Percentiles rank a stretch among this genome's conserved stretches.
Conservation (phyloP, 345 rosid genomes). For the Viola odorata region DNA sequence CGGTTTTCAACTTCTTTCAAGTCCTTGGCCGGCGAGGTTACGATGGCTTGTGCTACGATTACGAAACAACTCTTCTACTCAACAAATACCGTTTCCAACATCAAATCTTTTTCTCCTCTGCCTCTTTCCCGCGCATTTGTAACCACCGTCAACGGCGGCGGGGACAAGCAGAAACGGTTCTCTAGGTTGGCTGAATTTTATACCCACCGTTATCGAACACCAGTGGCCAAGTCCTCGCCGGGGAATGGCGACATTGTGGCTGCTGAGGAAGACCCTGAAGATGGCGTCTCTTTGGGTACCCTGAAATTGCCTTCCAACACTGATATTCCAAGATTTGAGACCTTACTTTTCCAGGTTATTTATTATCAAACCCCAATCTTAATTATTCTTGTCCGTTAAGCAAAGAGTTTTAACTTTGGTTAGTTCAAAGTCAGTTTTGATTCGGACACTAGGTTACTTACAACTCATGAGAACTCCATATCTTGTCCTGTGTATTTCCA, state of each 20-base stretch:
- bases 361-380: not conserved
- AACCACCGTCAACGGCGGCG: not conserved
- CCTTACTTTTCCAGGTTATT: conserved; percentile 63
- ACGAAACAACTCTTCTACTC: not conserved
- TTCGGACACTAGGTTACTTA: no score
- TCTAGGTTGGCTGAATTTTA: not conserved
- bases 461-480: no score
- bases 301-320: conserved; percentile 64
- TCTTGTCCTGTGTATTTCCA: no score
- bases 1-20: not conserved
- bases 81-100: conserved; percentile 12
- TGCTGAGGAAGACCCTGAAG: conserved; percentile 38
- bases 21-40: not conserved
- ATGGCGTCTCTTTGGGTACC: conserved; percentile 78
- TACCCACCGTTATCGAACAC: conserved; percentile 9
- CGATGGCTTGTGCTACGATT: not conserved
- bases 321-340: conserved; percentile 59
- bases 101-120: not conserved
- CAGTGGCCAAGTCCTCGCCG: conserved; percentile 27
- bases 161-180: not conserved
- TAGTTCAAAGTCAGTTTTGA: no score
- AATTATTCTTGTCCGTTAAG: no score
- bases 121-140: not conserved
- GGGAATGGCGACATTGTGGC: conserved; percentile 27
- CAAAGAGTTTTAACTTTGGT: no score